Evolutionary conservation across 176 grass and related monocot genomes (phyloP).

Genomic region (Oryza meyeriana): DNA sequence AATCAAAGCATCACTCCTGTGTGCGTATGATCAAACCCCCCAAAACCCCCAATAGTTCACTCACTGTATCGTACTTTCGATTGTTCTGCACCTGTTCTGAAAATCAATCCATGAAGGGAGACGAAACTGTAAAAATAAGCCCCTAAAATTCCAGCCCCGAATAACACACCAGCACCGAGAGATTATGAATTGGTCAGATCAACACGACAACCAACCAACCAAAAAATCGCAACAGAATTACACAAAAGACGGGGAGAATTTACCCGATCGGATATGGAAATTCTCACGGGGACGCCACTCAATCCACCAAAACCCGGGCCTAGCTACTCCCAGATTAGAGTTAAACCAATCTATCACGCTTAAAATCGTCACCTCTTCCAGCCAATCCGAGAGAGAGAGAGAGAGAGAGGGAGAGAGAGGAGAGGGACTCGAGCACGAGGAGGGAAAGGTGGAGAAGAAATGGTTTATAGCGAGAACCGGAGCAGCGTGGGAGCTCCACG

Average conservation of each 20-base stretch:
- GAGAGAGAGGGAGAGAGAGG: neutral
- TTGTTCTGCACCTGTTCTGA: neutral
- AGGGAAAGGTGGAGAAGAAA: slow-evolving; percentile 19
- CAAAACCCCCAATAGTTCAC: neutral
- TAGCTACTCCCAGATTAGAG: neutral
- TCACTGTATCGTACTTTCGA: neutral
- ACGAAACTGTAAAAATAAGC: neutral
- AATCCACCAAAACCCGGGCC: neutral
- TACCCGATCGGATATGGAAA: slow-evolving; percentile 17
- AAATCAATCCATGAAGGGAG: neutral
- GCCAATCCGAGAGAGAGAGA: neutral
- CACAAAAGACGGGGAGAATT: neutral
- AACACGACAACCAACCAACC: neutral
- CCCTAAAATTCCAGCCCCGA: neutral
- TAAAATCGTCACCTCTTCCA: slow-evolving; percentile 10
- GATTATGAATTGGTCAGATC: neutral
- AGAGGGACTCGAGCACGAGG: neutral
- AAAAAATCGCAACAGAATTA: slow-evolving; percentile 11
- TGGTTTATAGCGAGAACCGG: slow-evolving; percentile 28
- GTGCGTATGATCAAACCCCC: neutral
- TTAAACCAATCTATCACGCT: neutral
- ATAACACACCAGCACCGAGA: neutral
- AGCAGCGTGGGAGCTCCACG: slow-evolving; percentile 34
- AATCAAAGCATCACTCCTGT: neutral
- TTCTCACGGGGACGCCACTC: neutral